phyloP scores from a whole-genome alignment of 352 stramenopile species.

The Elongisporangium undulatum region DNA sequence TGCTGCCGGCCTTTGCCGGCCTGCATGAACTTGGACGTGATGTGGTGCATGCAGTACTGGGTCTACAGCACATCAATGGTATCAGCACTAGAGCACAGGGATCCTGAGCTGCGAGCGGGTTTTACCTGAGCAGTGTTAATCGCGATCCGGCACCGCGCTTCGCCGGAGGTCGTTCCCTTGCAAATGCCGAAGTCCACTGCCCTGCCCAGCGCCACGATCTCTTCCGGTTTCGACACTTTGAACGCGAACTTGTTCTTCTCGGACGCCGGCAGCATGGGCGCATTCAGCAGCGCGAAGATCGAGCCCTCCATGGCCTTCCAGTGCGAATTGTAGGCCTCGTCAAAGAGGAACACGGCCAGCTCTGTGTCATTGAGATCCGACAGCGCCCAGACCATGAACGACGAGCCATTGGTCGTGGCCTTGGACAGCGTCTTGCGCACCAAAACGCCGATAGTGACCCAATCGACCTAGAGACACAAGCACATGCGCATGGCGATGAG shows the following conservation, averaged over 20 bases:
- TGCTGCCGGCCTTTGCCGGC: constrained; percentile 67
- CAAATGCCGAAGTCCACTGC: constrained; percentile 77
- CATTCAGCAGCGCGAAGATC: constrained; percentile 70
- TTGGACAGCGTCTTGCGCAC: constrained; percentile 71
- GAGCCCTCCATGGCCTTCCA: constrained; percentile 59
- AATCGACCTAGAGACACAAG: constrained; percentile 40
- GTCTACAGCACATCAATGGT: constrained; percentile 19
- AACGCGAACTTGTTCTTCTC: constrained; percentile 81
- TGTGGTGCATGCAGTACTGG: constrained; percentile 77
- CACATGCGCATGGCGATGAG: not conserved
- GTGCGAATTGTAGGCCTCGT: constrained; percentile 61
- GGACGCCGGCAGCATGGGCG: constrained; percentile 48
- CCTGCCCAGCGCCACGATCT: constrained; percentile 60
- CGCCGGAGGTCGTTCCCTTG: constrained; percentile 55
- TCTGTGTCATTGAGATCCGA: constrained; percentile 68
- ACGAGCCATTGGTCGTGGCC: constrained; percentile 49
- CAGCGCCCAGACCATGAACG: constrained; percentile 80
- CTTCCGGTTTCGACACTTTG: constrained; percentile 46
- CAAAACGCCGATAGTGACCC: constrained; percentile 79
- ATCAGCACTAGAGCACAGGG: constrained; percentile 1
- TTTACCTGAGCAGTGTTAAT: constrained; percentile 72
- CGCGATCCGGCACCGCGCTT: constrained; percentile 60
- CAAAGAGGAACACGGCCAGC: constrained; percentile 73
- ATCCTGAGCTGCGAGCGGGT: not conserved
- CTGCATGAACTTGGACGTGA: constrained; percentile 64